A percentile compares a stretch with the other conserved stretches of the same genome.
Conservation (phyloP, 768 basidiomycete genomes). For the Amanita subjunquillea region DNA sequence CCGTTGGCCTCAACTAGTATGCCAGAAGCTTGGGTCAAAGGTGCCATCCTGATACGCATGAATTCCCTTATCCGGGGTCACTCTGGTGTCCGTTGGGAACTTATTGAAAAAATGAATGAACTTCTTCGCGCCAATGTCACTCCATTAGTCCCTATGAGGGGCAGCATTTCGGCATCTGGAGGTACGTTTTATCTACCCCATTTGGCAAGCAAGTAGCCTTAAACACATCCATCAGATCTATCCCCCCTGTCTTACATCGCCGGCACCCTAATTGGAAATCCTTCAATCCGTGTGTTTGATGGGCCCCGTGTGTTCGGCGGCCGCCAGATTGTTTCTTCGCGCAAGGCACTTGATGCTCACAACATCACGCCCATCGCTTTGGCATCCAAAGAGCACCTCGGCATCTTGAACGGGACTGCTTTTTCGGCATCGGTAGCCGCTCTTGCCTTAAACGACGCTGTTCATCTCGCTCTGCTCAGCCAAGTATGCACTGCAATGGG, state of each 20-base stretch:
- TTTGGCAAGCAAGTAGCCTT: conserved; percentile 9
- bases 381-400: conserved; percentile 69
- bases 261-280: conserved; percentile 70
- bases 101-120: conserved; percentile 69
- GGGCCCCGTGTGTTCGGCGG: conserved; percentile 37
- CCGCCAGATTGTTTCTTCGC: conserved; percentile 42
- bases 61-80: conserved; percentile 86
- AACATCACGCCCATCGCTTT: conserved; percentile 56
- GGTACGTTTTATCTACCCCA: conserved; percentile 27
- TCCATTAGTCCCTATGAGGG: conserved; percentile 73
- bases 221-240: conserved; percentile 35
- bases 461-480: conserved; percentile 53
- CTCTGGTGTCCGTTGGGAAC: conserved; percentile 74
- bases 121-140: conserved; percentile 66
- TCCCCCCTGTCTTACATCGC: conserved; percentile 78
- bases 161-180: conserved; percentile 78
- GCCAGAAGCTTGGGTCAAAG: conserved; percentile 85
- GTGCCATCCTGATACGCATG: conserved; percentile 78
- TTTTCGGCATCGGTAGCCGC: conserved; percentile 75
- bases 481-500: conserved; percentile 78
- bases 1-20: conserved; percentile 59
- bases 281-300: conserved; percentile 63
- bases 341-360: conserved; percentile 48
- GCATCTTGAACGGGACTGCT: conserved; percentile 78
- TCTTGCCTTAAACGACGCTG: conserved; percentile 63